Conservation (phyloP, 1,284 basidiomycete genomes). For the Cutaneotrichosporon cutaneum region DNA sequence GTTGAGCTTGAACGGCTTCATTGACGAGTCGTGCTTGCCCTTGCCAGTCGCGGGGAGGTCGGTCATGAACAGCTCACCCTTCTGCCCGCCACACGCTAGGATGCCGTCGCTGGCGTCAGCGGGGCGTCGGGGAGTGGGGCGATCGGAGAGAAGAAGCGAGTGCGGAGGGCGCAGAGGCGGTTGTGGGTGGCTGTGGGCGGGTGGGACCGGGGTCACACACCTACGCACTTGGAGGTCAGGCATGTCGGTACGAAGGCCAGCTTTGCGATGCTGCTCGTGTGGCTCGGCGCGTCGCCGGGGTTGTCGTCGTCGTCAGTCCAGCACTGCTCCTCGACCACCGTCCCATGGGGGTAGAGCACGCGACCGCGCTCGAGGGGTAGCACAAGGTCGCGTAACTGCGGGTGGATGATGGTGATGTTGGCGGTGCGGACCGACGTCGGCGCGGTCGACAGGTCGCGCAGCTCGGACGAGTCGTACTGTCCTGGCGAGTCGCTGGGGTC, state of each 20-base stretch:
- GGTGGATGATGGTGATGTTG: slow-evolving; percentile 48
- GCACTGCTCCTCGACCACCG: slow-evolving; percentile 34
- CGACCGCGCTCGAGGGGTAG: slow-evolving; percentile 39
- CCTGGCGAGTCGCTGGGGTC: slow-evolving; percentile 4
- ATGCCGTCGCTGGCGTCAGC: slow-evolving; percentile 32
- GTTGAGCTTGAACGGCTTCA: slow-evolving; percentile 35
- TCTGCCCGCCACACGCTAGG: slow-evolving; percentile 51
- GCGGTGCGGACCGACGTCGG: slow-evolving; percentile 38
- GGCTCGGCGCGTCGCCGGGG: not conserved
- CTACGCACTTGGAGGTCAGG: slow-evolving; percentile 42
- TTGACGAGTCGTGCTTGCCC: slow-evolving; percentile 8
- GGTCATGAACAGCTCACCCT: slow-evolving; percentile 49
- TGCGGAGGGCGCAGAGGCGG: no score
- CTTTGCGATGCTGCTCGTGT: slow-evolving; percentile 27
- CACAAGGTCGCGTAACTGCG: slow-evolving; percentile 51
- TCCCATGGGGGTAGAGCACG: slow-evolving; percentile 43
- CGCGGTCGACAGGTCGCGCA: slow-evolving; percentile 39
- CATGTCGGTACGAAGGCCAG: slow-evolving; percentile 46
- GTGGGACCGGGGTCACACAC: no score
- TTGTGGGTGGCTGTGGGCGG: no score
- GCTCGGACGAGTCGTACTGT: slow-evolving; percentile 32
- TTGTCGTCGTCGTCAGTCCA: slow-evolving; percentile 25
- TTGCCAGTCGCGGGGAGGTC: slow-evolving; percentile 14
- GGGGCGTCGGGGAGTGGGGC: slow-evolving; percentile 10
- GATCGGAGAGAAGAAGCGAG: not conserved